Conservation (phyloP, 305 asterid genomes). For the Solanum hybrid region DNA sequence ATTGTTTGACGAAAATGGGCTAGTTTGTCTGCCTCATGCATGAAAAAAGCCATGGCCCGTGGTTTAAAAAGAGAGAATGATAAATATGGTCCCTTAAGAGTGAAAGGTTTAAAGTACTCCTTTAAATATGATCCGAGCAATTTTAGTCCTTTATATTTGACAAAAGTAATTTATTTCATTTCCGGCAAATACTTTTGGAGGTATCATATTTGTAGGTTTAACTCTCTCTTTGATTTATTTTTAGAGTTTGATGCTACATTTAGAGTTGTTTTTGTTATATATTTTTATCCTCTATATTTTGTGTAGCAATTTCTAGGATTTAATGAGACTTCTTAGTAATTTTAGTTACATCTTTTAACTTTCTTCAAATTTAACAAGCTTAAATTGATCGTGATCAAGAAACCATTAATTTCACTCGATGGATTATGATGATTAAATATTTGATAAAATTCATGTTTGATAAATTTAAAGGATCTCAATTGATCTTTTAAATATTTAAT, state of each 20-base stretch:
- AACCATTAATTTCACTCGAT: background rate
- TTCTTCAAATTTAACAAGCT: background rate
- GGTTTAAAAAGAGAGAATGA: background rate
- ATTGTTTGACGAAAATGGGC: background rate
- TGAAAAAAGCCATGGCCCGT: background rate
- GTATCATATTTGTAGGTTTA: background rate
- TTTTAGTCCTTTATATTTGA: background rate
- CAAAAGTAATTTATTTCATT: background rate
- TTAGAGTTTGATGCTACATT: background rate
- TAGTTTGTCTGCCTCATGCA: background rate
- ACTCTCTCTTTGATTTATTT: background rate
- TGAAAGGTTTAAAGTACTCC: background rate
- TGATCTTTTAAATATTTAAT: no score
- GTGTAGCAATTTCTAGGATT: background rate
- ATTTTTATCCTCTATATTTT: background rate
- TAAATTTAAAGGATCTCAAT: background rate
- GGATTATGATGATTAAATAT: no score
- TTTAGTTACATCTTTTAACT: background rate
- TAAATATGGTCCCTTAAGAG: background rate
- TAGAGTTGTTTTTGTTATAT: background rate
- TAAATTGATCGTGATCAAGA: background rate
- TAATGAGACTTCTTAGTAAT: background rate
- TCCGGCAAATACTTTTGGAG: background rate
- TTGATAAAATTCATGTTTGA: background rate
- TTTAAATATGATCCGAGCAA: background rate